These are phyloP conservation scores for Plasmodium fragile DNA, from an alignment of 169 alveolate genomes.

Conservation along the genomic window DNA sequence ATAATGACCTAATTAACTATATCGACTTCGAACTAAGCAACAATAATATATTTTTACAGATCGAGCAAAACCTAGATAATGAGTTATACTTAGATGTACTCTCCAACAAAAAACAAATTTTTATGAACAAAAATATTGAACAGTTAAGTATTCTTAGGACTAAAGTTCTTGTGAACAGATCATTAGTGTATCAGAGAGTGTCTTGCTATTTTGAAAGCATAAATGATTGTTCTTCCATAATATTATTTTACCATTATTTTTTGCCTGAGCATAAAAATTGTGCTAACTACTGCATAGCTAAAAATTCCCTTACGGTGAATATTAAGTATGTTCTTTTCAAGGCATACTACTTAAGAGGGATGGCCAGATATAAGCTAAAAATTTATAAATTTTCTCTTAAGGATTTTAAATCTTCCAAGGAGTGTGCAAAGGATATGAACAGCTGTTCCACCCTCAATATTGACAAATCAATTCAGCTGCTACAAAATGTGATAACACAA, in stretches of 20 bases:
- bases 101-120: constrained; percentile 6
- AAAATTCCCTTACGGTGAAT: constrained; percentile 11
- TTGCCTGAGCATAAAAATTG: constrained; percentile 11
- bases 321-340: constrained; percentile 55
- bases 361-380: constrained; percentile 72
- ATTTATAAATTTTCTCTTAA: constrained; percentile 48
- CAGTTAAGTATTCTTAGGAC: constrained; percentile 64
- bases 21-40: constrained; percentile 70
- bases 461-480: constrained; percentile 32
- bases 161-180: constrained; percentile 66
- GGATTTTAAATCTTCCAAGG: constrained; percentile 58
- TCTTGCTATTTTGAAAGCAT: constrained; percentile 56
- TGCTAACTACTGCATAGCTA: constrained; percentile 8
- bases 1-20: constrained; percentile 67
- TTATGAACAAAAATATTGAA: constrained; percentile 35
- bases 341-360: constrained; percentile 74
- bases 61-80: constrained; percentile 60
- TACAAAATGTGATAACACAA: constrained; percentile 49
- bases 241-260: constrained; percentile 66
- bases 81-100: constrained; percentile 52
- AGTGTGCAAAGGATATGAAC: background rate
- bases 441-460: background rate
- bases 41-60: constrained; percentile 70
- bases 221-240: constrained; percentile 56
- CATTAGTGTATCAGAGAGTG: constrained; percentile 55